phyloP scores from a whole-genome alignment of 2,329 filamentous ascomycete genomes.

The Claviceps spartinae region DNA sequence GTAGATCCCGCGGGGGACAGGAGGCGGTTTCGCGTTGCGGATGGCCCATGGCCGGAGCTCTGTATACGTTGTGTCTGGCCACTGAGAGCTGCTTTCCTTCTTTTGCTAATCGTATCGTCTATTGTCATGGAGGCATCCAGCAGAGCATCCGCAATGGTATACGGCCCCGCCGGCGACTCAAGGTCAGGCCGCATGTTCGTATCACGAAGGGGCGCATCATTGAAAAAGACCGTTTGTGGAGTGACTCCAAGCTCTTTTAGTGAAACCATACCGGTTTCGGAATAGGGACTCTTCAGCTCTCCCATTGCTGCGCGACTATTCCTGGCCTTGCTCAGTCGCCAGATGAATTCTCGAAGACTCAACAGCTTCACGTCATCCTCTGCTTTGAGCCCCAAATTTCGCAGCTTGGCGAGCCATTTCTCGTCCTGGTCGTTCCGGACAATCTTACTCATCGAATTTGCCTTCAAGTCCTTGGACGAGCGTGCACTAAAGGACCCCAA shows the following conservation, averaged over 20 bases:
- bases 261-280: constrained; percentile 39
- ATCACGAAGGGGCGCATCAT: constrained; percentile 50
- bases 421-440: constrained; percentile 85
- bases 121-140: constrained; percentile 85
- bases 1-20: constrained; percentile 18
- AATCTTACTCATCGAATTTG: constrained; percentile 46
- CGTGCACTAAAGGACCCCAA: constrained; percentile 48
- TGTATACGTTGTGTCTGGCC: constrained; percentile 32
- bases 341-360: constrained; percentile 79
- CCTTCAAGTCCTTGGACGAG: constrained; percentile 41
- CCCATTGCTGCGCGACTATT: constrained; percentile 33
- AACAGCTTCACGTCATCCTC: constrained; percentile 89
- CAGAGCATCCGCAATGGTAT: constrained; percentile 81
- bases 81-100: constrained; percentile 37
- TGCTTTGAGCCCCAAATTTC: constrained; percentile 64
- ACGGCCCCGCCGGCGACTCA: constrained; percentile 30
- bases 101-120: constrained; percentile 48
- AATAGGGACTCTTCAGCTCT: constrained; percentile 18
- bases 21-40: constrained; percentile 14
- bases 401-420: constrained; percentile 74
- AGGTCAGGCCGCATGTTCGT: constrained; percentile 20
- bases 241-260: constrained; percentile 65
- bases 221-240: constrained; percentile 85
- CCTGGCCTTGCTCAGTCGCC: constrained; percentile 65
- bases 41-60: constrained; percentile 19